phyloP scores from a whole-genome alignment of 306 rosid genomes.

The Hippophae gyantsensis region DNA sequence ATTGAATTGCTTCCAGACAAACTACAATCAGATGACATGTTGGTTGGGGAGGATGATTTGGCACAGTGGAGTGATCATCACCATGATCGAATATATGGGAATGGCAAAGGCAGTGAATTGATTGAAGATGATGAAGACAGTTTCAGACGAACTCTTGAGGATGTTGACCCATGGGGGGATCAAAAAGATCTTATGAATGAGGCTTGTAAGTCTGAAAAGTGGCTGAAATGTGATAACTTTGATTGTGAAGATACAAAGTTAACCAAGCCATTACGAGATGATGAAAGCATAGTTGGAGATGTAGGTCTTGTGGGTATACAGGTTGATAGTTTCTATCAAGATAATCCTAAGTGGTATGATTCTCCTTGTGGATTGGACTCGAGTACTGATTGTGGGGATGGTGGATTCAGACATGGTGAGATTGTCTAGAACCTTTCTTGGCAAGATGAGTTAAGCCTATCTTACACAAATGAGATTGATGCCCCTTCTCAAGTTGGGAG shows the following conservation, averaged over 20 bases:
- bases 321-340: constrained; percentile 92
- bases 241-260: constrained; percentile 88
- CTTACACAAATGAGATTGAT: constrained; percentile 44
- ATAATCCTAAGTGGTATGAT: constrained; percentile 90
- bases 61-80: constrained; percentile 90
- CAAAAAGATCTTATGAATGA: constrained; percentile 66
- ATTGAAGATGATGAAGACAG: constrained; percentile 92
- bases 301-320: constrained; percentile 92
- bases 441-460: constrained; percentile 29
- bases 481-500: constrained; percentile 34
- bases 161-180: constrained; percentile 85
- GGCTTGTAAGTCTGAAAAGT: constrained; percentile 83
- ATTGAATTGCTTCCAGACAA: constrained; percentile 56
- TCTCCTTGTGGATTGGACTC: constrained; percentile 96
- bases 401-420: constrained; percentile 77
- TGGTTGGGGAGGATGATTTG: constrained; percentile 88
- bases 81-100: constrained; percentile 66
- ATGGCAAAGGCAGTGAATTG: constrained; percentile 80
- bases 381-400: constrained; percentile 77
- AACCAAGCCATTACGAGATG: constrained; percentile 76
- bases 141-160: constrained; percentile 74
- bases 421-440: constrained; percentile 52
- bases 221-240: constrained; percentile 85
- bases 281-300: constrained; percentile 69
- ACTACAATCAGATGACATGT: constrained; percentile 58